Evolutionary conservation across 768 basidiomycete species (phyloP), one percentile per base, ranked within the genome.

Genomic region (Kwoniella mangroviensis): DNA sequence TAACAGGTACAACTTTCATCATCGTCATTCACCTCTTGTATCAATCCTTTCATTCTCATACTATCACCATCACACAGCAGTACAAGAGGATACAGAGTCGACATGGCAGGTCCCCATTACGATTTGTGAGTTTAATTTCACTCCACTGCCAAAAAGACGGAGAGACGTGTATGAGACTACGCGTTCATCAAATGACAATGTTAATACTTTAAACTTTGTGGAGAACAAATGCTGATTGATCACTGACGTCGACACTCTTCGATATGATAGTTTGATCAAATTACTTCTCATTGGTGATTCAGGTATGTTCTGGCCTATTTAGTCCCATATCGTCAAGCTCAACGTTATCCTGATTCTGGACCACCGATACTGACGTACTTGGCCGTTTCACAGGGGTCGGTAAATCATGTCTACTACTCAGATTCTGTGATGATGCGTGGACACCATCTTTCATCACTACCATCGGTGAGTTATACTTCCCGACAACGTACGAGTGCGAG

Each of bases 361-460:
- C 34, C 9, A 34, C 34, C 34, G 34, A 34, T 34, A 34, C 34
- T 34, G 60, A 58, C n/a, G 51, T 90, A 41, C 73, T 73, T 28
- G 13, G 26, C 0, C 7, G 28, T 64, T 70, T 69, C 62, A 72
- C 76, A 80, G 94, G 94, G 85, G 95, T 97, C 77, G 94, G 96
- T 73, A 95, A 99, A 87, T 98, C 95, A 65, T 85, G 85, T 75
- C 76, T 85, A n/a, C 79, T 85, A 49, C 76, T 85, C 22, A 77
- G 82, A 67, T 99, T 99, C 89, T 98, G 94, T 83, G 97, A 98
- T 86, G 97, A 99, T 85, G 92, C 95, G 73, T 99, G 95, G 94
- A 98, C 97, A 42, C 95, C 95, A 58, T 94, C 92, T 54, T 98
- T 98, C 87, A 98, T 98, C 85, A 98, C 95, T 67, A 99, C 97